A percentile compares a stretch with the other conserved stretches of the same genome.
Evolutionary conservation across 2,329 filamentous ascomycete genomes (phyloP).

Genomic region (Thielaviopsis punctulata): DNA sequence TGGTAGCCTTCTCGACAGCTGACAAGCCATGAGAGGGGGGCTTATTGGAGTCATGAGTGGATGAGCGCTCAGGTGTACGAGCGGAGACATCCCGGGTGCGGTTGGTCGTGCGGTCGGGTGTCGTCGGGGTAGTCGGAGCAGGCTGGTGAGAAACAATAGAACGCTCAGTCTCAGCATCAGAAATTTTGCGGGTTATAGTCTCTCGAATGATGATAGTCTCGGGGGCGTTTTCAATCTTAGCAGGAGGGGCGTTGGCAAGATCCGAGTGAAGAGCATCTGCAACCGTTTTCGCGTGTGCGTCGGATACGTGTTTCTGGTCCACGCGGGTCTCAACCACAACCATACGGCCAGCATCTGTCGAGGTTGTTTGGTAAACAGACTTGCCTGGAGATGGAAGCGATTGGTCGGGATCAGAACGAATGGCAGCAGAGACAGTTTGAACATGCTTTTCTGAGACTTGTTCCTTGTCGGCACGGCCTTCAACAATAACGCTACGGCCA

Average conservation of each 20-base stretch:
- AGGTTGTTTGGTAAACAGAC: not conserved
- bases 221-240: not conserved
- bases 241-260: not conserved
- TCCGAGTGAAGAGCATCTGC: not conserved
- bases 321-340: not conserved
- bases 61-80: not conserved
- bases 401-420: not conserved
- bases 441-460: not conserved
- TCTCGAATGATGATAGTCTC: not conserved
- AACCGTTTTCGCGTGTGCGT: not conserved
- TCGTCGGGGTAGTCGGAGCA: not conserved
- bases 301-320: not conserved
- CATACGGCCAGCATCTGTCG: not conserved
- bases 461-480: not conserved
- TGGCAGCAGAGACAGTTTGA: not conserved
- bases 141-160: not conserved
- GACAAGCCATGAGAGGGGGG: not conserved
- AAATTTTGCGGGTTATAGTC: not conserved
- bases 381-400: not conserved
- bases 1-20: not conserved
- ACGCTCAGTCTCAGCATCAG: not conserved
- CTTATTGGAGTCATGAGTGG: not conserved
- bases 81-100: not conserved
- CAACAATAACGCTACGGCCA: not conserved
- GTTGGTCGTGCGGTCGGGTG: not conserved